These are phyloP conservation scores for Ophiostoma sp. DNA, from an alignment of 2,329 filamentous ascomycete genomes.

Conservation along the genomic window DNA sequence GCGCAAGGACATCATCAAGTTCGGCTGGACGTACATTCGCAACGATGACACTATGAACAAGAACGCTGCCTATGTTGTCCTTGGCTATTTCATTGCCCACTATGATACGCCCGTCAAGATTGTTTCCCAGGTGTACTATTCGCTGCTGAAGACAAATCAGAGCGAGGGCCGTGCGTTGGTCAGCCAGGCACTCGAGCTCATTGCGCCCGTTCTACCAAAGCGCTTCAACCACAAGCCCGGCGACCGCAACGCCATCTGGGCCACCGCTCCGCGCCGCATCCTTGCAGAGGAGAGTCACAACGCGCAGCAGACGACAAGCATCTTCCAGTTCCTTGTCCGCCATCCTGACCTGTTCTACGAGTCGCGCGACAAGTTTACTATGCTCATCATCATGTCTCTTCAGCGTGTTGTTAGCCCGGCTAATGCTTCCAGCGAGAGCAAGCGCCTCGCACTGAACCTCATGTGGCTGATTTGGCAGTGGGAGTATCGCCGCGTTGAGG, in stretches of 20 bases:
- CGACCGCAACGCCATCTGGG: conserved; percentile 75
- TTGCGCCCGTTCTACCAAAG: conserved; percentile 90
- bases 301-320: conserved; percentile 89
- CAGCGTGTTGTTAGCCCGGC: conserved; percentile 80
- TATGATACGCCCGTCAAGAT: conserved; percentile 97
- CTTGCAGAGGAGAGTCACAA: conserved; percentile 92
- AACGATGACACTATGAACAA: conserved; percentile 99
- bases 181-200: conserved; percentile 86
- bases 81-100: conserved; percentile 94
- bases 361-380: conserved; percentile 82
- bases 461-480: conserved; percentile 88
- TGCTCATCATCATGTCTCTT: conserved; percentile 81
- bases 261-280: conserved; percentile 82
- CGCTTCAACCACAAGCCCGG: conserved; percentile 68
- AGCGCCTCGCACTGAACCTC: conserved; percentile 83
- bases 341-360: conserved; percentile 95
- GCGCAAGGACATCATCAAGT: conserved; percentile 97
- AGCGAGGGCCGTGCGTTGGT: conserved; percentile 89
- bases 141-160: conserved; percentile 84
- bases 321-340: conserved; percentile 92
- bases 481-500: conserved; percentile 77
- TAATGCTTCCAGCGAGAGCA: conserved; percentile 83
- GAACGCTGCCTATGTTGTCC: conserved; percentile 93
- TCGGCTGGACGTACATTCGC: conserved; percentile 96
- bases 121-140: conserved; percentile 89